Evolutionary conservation across 371 early-diverging fungal species (phyloP).

Genomic region (Actinomortierella wolfii): DNA sequence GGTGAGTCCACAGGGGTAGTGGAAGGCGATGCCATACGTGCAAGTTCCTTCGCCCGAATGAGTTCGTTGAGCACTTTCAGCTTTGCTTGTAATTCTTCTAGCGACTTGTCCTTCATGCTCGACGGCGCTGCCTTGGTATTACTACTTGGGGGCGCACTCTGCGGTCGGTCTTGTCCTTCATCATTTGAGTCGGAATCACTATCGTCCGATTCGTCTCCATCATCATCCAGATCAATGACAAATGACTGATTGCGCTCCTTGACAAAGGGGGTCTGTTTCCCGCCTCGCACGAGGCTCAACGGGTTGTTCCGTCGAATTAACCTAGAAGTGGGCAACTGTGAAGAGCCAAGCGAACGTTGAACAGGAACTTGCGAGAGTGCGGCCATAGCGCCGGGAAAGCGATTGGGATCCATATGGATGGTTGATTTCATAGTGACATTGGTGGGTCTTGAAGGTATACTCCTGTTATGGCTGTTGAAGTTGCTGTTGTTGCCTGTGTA

Average conservation of each 20-base stretch:
- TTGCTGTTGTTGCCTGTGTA: not conserved
- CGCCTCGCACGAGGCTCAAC: slow-evolving; percentile 16
- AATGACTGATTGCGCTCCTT: slow-evolving; percentile 17
- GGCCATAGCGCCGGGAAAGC: not conserved
- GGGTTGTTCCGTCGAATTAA: slow-evolving; percentile 20
- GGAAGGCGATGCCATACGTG: slow-evolving; percentile 12
- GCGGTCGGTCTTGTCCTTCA: not conserved
- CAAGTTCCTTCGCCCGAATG: slow-evolving; percentile 21
- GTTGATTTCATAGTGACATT: slow-evolving; percentile 3
- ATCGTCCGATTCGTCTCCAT: slow-evolving; percentile 16
- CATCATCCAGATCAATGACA: slow-evolving; percentile 39
- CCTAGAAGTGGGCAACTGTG: slow-evolving; percentile 3
- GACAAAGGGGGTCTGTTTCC: slow-evolving; percentile 15
- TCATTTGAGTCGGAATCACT: not conserved
- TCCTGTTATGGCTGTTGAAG: not conserved
- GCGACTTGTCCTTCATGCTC: not conserved
- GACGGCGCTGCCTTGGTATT: not conserved
- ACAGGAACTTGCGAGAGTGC: not conserved
- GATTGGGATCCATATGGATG: not conserved
- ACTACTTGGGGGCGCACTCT: not conserved
- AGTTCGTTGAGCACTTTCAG: slow-evolving; percentile 22
- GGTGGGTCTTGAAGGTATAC: not conserved
- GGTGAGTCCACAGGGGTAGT: no score
- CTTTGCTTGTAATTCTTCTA: slow-evolving; percentile 12
- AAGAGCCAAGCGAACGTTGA: not conserved